Base-by-base conservation (phyloP, 345 rosid genomes). In the Lepidium aucheri region DNA sequence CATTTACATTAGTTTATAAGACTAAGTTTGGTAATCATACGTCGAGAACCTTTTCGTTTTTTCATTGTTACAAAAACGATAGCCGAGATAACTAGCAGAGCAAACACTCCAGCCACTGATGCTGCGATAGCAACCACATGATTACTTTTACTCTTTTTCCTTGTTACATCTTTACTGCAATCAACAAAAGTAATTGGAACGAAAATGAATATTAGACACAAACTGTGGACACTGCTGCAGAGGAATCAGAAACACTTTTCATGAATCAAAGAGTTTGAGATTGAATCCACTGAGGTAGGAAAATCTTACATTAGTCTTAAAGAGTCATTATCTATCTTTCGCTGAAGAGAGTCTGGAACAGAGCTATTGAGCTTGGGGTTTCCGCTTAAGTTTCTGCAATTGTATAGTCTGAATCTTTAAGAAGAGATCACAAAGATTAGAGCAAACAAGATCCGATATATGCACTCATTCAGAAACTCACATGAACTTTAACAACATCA, bases 401-500 rank as follows among this genome's bases (percentile, higher is more conserved):
- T 22, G 38, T 62, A 8, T 53, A n/a, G 7, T n/a, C 3, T 45
- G 1, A 68, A 68, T 30, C 47, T 42, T 24, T 65, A 33, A 59
- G 9, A 13, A 24, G 8, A 56, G 13, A 0, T 47, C 38, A 56
- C 9, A 64, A 40, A 71, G 62, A 53, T 1, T 1, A 53, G 42
- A 60, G 38, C 9, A 7, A 39, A 26, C 14, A 10, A 43, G 10
- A 53, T 13, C 15, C 30, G 4, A 41, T 8, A 28, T 34, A 35
- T 1, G 13, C 61, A 43, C 34, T 34, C 16, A 61, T 4, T 16
- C 2, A 26, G 20, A 38, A 66, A n/a, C 90, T 82, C 60, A 86
- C 88, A 89, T 58, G 67, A 63, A 8, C 36, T 17, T 83, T 53
- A 89, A 67, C 38, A 22, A 42, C 9, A 59, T 14, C 77, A 84